Evolutionary conservation across 202 grass and related monocot genomes (phyloP), one percentile per base, ranked within the genome.

Genomic region (Panicum hallii): DNA sequence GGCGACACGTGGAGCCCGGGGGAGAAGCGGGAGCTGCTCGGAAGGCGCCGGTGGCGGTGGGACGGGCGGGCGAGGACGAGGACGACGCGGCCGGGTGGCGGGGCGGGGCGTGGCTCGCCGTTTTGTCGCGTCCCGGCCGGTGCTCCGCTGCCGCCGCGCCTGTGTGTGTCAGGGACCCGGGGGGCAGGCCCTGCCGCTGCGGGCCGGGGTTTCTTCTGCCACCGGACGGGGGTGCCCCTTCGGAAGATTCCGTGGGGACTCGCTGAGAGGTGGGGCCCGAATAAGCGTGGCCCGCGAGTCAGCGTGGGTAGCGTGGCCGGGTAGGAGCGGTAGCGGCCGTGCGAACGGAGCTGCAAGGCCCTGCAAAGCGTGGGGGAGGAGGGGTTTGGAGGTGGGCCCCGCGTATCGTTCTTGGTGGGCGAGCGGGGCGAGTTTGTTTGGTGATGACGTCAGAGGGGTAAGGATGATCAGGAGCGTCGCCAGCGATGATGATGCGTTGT

Each of bases 121-220:
- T 32, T 44, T 56, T 70, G 65, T 75, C 60, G 58, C 70, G 30
- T 54, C 26, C 20, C 55, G 53, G 19, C 19, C 19, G 6, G 17
- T 5, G 54, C 54, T 57, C 17, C 2, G 54, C 7, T 8, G 54
- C 20, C 38, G 78, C 63, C 38, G 78, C 63, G 28, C 1, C 7
- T 20, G 55, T 20, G 20, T 26, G 15, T 44, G 65, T 38, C 80
- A 82, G 67, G 10, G 54, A 63, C 26, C 2, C 53, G 34, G 66
- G 70, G 69, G 70, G 50, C 81, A 83, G 56, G 38, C 82, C 5
- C 83, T 19, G 74, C 82, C 0, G 34, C 23, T 10, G 30, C 20
- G 40, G 3, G 55, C 16, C 50, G 47, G 6, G 9, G 36, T 3
- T 38, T 38, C 36, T 23, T n/a, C 6, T 58, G 10, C 55, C 55